Evolutionary conservation across 2,329 filamentous ascomycete species (phyloP), one percentile per base, ranked within the genome.

Genomic region (Colletotrichum theobromicola): DNA sequence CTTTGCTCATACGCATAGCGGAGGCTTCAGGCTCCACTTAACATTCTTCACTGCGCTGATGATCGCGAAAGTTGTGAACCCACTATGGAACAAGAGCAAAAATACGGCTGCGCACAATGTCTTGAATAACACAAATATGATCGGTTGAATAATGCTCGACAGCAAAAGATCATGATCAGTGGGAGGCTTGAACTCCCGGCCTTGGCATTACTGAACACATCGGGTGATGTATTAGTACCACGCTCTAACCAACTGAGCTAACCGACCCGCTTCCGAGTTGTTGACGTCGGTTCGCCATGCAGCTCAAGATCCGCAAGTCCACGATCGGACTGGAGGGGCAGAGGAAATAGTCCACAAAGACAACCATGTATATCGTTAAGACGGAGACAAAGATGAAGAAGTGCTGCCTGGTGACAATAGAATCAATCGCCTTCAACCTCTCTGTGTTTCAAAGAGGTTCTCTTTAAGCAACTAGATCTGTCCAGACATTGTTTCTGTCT

Each of bases 241-340:
- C 71, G 71, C 71, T 74, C 71, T 71, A 71, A 74, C 71, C 71
- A 74, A 74, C 71, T 74, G 71, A 74, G 72, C 67, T 74, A 74
- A 74, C 72, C 72, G 72, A 74, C 72, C 72, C 53, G 32, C 57
- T 66, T 62, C 15, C 1, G n/a, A 26, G 13, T 18, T 61, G 37
- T 1, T 0, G 0, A 1, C 0, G 0, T 0, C 0, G 1, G 2
- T 18, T 9, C 10, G 16, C 2, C 37, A 30, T 18, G 4, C 13
- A 1, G 6, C 5, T 15, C 1, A 70, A 53, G 28, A 30, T 16
- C 10, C 26, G 8, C 10, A 42, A 30, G 10, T 50, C 24, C 42
- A 13, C 42, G n/a, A 50, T 50, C n/a, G 10, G n/a, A 4, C 42
- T 50, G 42, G 42, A 35, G 34, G 34, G 34, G 24, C n/a, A 50